Base-by-base conservation (phyloP, 306 rosid genomes). In the Castanopsis chinensis region DNA sequence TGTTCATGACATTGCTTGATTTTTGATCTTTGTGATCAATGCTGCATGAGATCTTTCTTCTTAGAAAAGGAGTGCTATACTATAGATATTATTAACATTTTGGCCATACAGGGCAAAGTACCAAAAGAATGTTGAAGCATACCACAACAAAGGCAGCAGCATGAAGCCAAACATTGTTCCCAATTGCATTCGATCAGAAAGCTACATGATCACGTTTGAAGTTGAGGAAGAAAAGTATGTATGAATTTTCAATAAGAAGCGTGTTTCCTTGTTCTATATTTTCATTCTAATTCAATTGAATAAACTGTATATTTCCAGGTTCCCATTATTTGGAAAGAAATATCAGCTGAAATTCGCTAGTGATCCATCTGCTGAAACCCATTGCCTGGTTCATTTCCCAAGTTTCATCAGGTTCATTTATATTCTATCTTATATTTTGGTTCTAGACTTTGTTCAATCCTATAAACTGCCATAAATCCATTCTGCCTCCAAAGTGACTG, bases 81-180 rank as follows among this genome's bases (percentile, higher is more conserved):
- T 30, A 53, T 17, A 21, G 20, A 74, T 80, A 49, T 73, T 80
- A 49, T 73, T 85, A 85, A 80, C 79, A 63, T 43, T 56, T 55
- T 75, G 55, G 59, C 18, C 28, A 27, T 83, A 10, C 74, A 95
- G 98, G 99, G 98, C 98, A 71, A 93, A 95, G 87, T 95, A 95
- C 85, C 99, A 95, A 89, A 95, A 91, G 92, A 95, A 93, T 80
- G 98, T 91, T 69, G 99, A 95, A 93, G 97, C 99, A 43, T 91
- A 87, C 83, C 99, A 95, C 87, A 95, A 92, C 85, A 95, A 86
- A 82, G 80, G 94, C 82, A 85, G 89, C 76, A 84, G 93, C 86
- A 89, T 95, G 97, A 95, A 95, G 91, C 97, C 93, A 23, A 93
- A 93, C 87, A 90, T 93, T 82, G 99, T 95, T 77, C 99, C 99